Conservation (phyloP, 345 rosid species). For the Camelina laxa region DNA sequence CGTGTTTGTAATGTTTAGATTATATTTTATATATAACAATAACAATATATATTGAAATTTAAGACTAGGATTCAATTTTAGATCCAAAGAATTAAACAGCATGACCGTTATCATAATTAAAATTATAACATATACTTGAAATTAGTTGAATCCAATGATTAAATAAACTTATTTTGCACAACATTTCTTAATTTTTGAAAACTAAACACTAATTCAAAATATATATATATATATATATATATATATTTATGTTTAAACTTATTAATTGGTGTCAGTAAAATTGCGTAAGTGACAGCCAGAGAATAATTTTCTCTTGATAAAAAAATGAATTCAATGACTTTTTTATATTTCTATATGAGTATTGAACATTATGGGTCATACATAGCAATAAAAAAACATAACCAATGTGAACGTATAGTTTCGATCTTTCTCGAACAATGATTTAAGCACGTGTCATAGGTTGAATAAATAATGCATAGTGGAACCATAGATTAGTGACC, state of each 20-base stretch:
- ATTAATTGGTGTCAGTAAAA: background rate
- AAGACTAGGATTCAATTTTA: background rate
- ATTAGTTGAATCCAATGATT: background rate
- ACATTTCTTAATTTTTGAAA: background rate
- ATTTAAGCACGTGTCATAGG: slow-evolving; percentile 37
- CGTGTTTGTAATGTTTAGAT: background rate
- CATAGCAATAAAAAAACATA: slow-evolving; percentile 30
- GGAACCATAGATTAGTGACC: slow-evolving; percentile 38
- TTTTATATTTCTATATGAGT: background rate
- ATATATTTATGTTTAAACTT: background rate
- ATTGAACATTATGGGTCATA: slow-evolving; percentile 31
- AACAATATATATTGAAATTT: background rate
- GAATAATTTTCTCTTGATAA: background rate
- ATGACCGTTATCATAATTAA: background rate
- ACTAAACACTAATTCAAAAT: background rate
- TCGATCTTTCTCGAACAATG: slow-evolving; percentile 31
- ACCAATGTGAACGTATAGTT: slow-evolving; percentile 14
- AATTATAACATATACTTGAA: background rate
- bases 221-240: background rate
- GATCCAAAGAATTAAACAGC: background rate
- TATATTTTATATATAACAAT: background rate
- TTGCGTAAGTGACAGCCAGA: background rate
- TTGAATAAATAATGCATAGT: slow-evolving; percentile 21
- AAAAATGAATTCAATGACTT: background rate
- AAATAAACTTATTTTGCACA: background rate